phyloP scores from a whole-genome alignment of 768 basidiomycete genomes.

The Hebeloma cylindrosporum region DNA sequence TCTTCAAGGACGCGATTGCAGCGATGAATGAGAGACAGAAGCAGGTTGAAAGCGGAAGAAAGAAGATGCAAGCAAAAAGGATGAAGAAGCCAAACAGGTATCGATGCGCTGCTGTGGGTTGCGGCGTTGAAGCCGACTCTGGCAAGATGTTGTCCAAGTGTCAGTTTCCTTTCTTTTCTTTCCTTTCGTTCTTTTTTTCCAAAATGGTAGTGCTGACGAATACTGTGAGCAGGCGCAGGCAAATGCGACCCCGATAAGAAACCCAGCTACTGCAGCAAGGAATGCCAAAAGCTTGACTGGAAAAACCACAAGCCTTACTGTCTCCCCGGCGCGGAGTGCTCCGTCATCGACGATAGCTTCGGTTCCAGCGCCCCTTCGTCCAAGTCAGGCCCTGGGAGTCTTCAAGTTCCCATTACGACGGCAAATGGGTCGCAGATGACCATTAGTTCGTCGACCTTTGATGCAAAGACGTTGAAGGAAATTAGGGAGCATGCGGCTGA shows the following conservation, averaged over 20 bases:
- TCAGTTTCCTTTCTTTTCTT: slow-evolving; percentile 10
- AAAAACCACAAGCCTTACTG: slow-evolving; percentile 38
- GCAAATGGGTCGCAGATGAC: slow-evolving; percentile 23
- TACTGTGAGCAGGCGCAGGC: not conserved
- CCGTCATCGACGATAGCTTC: slow-evolving; percentile 25
- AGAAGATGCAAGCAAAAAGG: slow-evolving; percentile 25
- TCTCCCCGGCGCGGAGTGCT: slow-evolving; percentile 30
- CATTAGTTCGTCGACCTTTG: slow-evolving; percentile 29
- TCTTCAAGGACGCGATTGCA: slow-evolving; percentile 22
- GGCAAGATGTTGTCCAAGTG: slow-evolving; percentile 26
- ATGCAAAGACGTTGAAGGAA: slow-evolving; percentile 29
- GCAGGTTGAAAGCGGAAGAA: slow-evolving; percentile 17
- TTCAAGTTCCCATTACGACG: slow-evolving; percentile 27
- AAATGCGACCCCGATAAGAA: slow-evolving; percentile 32
- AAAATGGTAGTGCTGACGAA: not conserved
- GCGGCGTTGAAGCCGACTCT: slow-evolving; percentile 27
- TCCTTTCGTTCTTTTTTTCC: not conserved
- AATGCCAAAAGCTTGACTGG: slow-evolving; percentile 32
- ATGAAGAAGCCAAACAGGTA: slow-evolving; percentile 27
- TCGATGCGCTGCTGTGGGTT: slow-evolving; percentile 27
- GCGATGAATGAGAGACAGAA: slow-evolving; percentile 20
- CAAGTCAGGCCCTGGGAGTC: slow-evolving; percentile 13
- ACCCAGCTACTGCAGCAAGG: slow-evolving; percentile 32
- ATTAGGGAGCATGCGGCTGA: slow-evolving; percentile 14
- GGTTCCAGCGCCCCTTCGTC: slow-evolving; percentile 3